These are phyloP conservation scores for Tricholoma matsutake DNA, from an alignment of 768 basidiomycete genomes.

Conservation along the genomic window DNA sequence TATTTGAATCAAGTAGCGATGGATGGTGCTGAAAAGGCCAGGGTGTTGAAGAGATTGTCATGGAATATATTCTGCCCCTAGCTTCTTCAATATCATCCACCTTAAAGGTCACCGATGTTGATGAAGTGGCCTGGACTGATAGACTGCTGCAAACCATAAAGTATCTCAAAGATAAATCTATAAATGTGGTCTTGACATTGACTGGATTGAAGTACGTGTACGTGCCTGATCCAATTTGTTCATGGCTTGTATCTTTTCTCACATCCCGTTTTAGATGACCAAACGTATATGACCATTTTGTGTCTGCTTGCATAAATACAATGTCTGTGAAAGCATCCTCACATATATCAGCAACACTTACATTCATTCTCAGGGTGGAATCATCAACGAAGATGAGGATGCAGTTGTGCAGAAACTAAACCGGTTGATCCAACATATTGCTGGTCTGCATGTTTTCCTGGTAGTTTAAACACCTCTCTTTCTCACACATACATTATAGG, in stretches of 20 bases:
- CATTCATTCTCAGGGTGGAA: slow-evolving; percentile 64
- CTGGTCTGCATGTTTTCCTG: slow-evolving; percentile 43
- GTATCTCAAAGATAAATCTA: slow-evolving; percentile 57
- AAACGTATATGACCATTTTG: slow-evolving; percentile 61
- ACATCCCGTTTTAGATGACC: slow-evolving; percentile 49
- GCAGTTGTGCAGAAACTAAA: slow-evolving; percentile 52
- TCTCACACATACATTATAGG: slow-evolving; percentile 28
- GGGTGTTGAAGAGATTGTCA: slow-evolving; percentile 62
- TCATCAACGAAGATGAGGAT: slow-evolving; percentile 84
- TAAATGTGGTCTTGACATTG: slow-evolving; percentile 55
- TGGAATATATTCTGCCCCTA: slow-evolving; percentile 80
- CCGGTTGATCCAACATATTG: slow-evolving; percentile 50
- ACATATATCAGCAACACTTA: neutral
- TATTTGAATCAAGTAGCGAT: slow-evolving; percentile 63
- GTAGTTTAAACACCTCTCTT: neutral
- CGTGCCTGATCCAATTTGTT: slow-evolving; percentile 24
- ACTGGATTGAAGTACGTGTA: slow-evolving; percentile 64
- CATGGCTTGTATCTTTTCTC: slow-evolving; percentile 1
- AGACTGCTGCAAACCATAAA: slow-evolving; percentile 70
- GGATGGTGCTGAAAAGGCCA: slow-evolving; percentile 63
- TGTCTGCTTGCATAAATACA: slow-evolving; percentile 73
- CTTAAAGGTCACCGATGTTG: slow-evolving; percentile 52
- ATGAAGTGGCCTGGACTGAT: slow-evolving; percentile 86
- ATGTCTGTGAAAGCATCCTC: slow-evolving; percentile 51
- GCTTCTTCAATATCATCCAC: slow-evolving; percentile 49